phyloP scores from a whole-genome alignment of 1,139 yeast genomes.

The Kodamaea sp. region DNA sequence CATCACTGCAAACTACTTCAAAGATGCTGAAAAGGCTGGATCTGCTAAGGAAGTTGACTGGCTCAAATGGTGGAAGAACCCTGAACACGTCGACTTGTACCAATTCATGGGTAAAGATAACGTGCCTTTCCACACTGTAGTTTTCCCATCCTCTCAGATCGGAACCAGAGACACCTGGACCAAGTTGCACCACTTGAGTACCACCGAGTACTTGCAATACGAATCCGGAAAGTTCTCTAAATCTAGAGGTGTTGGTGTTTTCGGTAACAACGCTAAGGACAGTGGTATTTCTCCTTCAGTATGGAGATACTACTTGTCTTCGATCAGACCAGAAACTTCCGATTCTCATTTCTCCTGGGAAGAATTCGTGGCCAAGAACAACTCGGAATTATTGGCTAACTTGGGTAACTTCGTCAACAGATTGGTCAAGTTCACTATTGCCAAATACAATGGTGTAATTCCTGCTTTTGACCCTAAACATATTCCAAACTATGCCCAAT shows the following conservation, averaged over 20 bases:
- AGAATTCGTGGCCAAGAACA: conserved; percentile 91
- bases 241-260: conserved; percentile 95
- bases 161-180: conserved; percentile 94
- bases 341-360: conserved; percentile 98
- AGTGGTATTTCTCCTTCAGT: conserved; percentile 90
- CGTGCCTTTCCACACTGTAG: conserved; percentile 97
- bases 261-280: conserved; percentile 95
- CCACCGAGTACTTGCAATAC: conserved; percentile 95
- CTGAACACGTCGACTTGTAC: conserved; percentile 78
- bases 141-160: conserved; percentile 88
- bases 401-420: conserved; percentile 97
- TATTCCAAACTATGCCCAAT: conserved; percentile 50
- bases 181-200: conserved; percentile 82
- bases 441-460: conserved; percentile 89
- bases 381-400: conserved; percentile 90
- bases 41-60: conserved; percentile 52
- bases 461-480: conserved; percentile 57
- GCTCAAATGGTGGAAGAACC: conserved; percentile 86
- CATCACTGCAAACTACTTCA: conserved; percentile 90
- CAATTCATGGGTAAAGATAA: conserved; percentile 99
- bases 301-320: conserved; percentile 94
- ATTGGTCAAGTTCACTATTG: conserved; percentile 82
- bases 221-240: conserved; percentile 98
- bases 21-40: conserved; percentile 25
- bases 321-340: conserved; percentile 91